A percentile compares a stretch with the other conserved stretches of the same genome.
Conservation (phyloP, 306 rosid species). For the Cicer judaicum region DNA sequence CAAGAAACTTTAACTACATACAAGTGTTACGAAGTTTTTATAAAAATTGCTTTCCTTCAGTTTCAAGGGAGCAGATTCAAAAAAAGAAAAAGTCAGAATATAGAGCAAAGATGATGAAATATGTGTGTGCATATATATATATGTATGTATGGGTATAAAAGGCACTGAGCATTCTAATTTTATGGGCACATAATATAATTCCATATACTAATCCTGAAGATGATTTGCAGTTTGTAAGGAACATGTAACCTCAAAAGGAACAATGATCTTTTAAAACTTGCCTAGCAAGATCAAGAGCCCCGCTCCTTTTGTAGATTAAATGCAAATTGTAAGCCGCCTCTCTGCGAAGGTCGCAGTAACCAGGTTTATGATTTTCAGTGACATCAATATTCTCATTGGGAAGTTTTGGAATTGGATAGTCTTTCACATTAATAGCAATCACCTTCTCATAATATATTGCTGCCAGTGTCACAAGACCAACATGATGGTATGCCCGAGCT, state of each 20-base stretch:
- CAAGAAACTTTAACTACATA: no score
- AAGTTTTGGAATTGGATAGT: constrained; percentile 72
- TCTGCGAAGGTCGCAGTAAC: constrained; percentile 79
- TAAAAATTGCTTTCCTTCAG: no score
- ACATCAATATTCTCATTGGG: constrained; percentile 59
- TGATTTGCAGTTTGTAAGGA: neutral
- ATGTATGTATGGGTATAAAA: neutral
- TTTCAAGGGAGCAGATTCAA: no score
- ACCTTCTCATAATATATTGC: constrained; percentile 72
- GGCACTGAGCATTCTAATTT: neutral
- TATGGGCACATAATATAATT: neutral
- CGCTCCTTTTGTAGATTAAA: constrained; percentile 81
- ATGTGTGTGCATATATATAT: no score
- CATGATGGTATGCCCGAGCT: constrained; percentile 86
- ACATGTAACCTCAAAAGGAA: constrained; percentile 47
- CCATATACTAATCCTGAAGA: neutral
- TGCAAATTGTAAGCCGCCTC: constrained; percentile 92
- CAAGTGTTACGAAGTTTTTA: no score
- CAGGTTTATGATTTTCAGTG: constrained; percentile 51
- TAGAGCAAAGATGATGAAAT: no score
- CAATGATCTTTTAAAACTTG: constrained; percentile 81
- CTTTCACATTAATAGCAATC: constrained; percentile 65
- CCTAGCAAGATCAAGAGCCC: constrained; percentile 89
- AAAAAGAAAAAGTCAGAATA: no score
- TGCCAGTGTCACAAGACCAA: constrained; percentile 79